A percentile compares a stretch with the other conserved stretches of the same genome.
These are phyloP conservation scores for Paxillus rubicundulus DNA, from an alignment of 768 basidiomycete genomes.

Conservation along the genomic window DNA sequence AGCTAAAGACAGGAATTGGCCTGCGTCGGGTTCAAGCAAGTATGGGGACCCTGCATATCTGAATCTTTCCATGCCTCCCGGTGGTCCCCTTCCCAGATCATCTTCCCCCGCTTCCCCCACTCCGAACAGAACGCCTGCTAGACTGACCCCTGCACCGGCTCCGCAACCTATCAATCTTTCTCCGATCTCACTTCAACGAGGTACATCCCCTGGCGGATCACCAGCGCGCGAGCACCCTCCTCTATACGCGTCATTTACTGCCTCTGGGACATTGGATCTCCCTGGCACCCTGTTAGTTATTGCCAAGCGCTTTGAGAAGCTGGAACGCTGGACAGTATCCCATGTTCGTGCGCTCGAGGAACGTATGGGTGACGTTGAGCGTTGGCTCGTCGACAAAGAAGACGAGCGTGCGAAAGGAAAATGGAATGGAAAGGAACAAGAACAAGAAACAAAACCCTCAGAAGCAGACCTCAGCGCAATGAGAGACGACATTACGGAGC, in stretches of 20 bases:
- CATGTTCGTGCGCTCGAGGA: slow-evolving; percentile 89
- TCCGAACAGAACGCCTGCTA: slow-evolving; percentile 36
- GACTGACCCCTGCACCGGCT: slow-evolving; percentile 38
- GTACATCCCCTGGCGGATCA: slow-evolving; percentile 37
- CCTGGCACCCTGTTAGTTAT: slow-evolving; percentile 71
- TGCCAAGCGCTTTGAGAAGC: slow-evolving; percentile 77
- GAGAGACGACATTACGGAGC: slow-evolving; percentile 66
- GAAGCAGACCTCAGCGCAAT: slow-evolving; percentile 49
- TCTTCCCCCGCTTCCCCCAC: slow-evolving; percentile 64
- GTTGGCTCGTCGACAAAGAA: slow-evolving; percentile 86
- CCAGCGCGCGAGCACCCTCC: slow-evolving; percentile 55
- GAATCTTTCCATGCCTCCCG: slow-evolving; percentile 53
- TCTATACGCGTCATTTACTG: slow-evolving; percentile 72
- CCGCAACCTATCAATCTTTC: slow-evolving; percentile 49
- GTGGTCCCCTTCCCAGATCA: slow-evolving; percentile 46
- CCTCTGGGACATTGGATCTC: slow-evolving; percentile 70
- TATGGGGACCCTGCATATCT: slow-evolving; percentile 55
- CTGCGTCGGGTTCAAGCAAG: slow-evolving; percentile 50
- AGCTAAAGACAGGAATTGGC: slow-evolving; percentile 56
- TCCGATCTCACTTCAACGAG: slow-evolving; percentile 60
- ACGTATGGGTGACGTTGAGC: slow-evolving; percentile 88
- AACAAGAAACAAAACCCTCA: slow-evolving; percentile 14
- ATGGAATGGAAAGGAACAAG: slow-evolving; percentile 38
- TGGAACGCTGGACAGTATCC: slow-evolving; percentile 87
- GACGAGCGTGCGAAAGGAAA: slow-evolving; percentile 48